Evolutionary conservation across 2,329 filamentous ascomycete species (phyloP).

Genomic region (Aspergillus sp.): DNA sequence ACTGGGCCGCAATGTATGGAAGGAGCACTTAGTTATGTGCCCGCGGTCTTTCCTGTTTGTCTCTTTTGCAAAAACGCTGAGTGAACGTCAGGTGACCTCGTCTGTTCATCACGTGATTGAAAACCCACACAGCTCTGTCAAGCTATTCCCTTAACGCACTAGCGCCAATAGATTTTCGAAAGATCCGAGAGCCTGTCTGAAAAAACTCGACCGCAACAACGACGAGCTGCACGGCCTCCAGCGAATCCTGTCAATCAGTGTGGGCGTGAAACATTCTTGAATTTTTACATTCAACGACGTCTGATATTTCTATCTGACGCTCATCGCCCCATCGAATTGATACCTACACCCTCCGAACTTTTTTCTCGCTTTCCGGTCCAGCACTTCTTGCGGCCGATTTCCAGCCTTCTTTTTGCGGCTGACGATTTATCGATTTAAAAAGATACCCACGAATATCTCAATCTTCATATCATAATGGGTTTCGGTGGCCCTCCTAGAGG

Average conservation of each 20-base stretch:
- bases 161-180: constrained; percentile 41
- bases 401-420: constrained; percentile 13
- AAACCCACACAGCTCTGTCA: constrained; percentile 17
- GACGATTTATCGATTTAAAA: constrained; percentile 7
- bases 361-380: constrained; percentile 11
- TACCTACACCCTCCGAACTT: constrained; percentile 8
- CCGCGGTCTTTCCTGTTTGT: too few relatives aligned
- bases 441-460: constrained; percentile 5
- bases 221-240: constrained; percentile 37
- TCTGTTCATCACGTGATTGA: constrained; percentile 27
- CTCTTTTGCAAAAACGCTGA: too few relatives aligned
- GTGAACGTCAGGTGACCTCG: background rate
- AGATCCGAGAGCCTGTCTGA: constrained; percentile 37
- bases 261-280: constrained; percentile 23
- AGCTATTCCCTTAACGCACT: constrained; percentile 27
- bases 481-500: constrained; percentile 31
- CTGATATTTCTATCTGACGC: background rate
- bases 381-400: constrained; percentile 1
- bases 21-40: too few relatives aligned
- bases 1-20: too few relatives aligned
- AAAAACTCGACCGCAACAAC: constrained; percentile 42
- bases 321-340: constrained; percentile 10
- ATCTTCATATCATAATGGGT: constrained; percentile 30
- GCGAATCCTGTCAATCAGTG: constrained; percentile 29
- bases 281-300: background rate